Evolutionary conservation across 1,284 basidiomycete genomes (phyloP).

Genomic region (Ganoderma leucocontextum): DNA sequence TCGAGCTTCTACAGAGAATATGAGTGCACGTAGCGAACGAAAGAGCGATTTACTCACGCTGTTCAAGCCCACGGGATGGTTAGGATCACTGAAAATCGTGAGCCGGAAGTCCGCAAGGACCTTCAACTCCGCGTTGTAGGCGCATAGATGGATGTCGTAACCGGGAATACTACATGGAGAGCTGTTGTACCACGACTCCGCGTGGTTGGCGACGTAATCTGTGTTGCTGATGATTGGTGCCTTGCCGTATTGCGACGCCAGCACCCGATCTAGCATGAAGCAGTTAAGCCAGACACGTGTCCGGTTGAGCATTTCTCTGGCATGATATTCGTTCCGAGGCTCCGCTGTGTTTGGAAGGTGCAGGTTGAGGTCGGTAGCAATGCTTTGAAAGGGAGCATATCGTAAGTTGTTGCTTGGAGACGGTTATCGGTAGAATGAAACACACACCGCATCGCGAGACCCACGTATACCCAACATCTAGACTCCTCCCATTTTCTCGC

Average conservation of each 20-base stretch:
- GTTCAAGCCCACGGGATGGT: slow-evolving; percentile 76
- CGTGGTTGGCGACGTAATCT: slow-evolving; percentile 82
- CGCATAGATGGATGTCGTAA: slow-evolving; percentile 80
- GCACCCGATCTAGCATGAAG: slow-evolving; percentile 85
- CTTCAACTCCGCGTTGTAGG: slow-evolving; percentile 76
- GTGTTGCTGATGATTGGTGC: slow-evolving; percentile 74
- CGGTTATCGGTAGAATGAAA: not conserved
- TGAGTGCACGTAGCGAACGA: not conserved
- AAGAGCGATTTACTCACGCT: slow-evolving; percentile 53
- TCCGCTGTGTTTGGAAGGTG: slow-evolving; percentile 78
- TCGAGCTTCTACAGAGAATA: slow-evolving; percentile 57
- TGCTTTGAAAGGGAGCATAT: slow-evolving; percentile 47
- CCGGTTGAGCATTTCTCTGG: slow-evolving; percentile 86
- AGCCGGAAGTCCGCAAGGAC: slow-evolving; percentile 66
- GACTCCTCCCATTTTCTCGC: slow-evolving; percentile 82
- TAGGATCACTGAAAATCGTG: slow-evolving; percentile 76
- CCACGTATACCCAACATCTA: slow-evolving; percentile 81
- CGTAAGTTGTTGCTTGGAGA: not conserved
- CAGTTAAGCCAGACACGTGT: slow-evolving; percentile 89
- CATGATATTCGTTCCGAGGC: slow-evolving; percentile 74
- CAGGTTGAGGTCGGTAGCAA: slow-evolving; percentile 85
- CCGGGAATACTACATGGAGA: slow-evolving; percentile 72
- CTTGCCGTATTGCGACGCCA: slow-evolving; percentile 86
- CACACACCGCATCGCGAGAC: slow-evolving; percentile 74
- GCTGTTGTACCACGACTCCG: slow-evolving; percentile 76